Evolutionary conservation across 257 asterid genomes (phyloP), one percentile per base, ranked within the genome.

Genomic region (Voacanga thouarsii): DNA sequence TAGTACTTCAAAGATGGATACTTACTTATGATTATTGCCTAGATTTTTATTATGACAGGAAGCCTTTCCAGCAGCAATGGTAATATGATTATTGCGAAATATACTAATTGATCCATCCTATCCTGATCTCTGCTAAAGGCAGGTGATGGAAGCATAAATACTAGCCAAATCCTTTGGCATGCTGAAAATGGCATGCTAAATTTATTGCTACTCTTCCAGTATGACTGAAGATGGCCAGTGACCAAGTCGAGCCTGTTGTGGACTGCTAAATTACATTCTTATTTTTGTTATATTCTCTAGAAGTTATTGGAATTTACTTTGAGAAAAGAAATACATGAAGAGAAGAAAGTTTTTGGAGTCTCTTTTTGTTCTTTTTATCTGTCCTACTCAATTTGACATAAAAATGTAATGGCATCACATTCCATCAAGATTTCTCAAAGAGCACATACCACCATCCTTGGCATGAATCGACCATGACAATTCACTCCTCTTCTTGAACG

Each of bases 391-490:
- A 30, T 33, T 30, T 18, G 47, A 65, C 12, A 33, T 63, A 12
- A 15, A 15, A 63, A 2, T 12, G 9, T 30, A 63, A 28, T 28
- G 63, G 61, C 24, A 65, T 23, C 7, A 45, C 23, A 24, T 24
- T n/a, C n/a, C 49, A 57, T 23, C 0, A 5, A 30, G 5, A 53
- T 68, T 30, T 28, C 50, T 55, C 7, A 24, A 24, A 15, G 26
- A 75, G 39, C 47, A 51, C 88, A 85, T 82, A 92, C 97, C 82
- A 92, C 96, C 97, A 92, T 91, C 81, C 97, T 87, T 59, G 96
- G 97, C 97, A 92, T 91, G 87, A 78, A 92, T 0, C 97, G 90
- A 60, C 96, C 97, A 57, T 89, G 96, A 76, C 94, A 91, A 71
- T 86, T 88, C 63, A 92, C 97, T 56, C 95, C 93, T 44, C 97